Base-by-base conservation (phyloP, 176 grass and related monocot species). In the barley (Hordeum vulgare) region DNA sequence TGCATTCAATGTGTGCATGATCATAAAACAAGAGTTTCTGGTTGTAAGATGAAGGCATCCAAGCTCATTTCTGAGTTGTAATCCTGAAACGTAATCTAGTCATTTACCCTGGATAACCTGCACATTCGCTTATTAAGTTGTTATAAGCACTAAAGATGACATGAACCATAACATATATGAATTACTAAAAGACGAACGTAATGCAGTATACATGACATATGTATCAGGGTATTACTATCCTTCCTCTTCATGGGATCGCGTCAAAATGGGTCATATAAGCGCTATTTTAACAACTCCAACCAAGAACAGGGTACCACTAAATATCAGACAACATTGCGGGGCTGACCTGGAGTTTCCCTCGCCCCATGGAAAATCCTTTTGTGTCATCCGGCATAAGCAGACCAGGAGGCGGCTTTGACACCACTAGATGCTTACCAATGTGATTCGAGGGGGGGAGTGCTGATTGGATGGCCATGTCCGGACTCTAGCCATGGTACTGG, bases 361-460 rank as follows among this genome's bases (percentile, higher is more conserved):
- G 78, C 66, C 95, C 95, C 86, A 98, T 86, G 15, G 92, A 80
- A 79, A 98, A 98, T 45, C 95, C 92, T 85, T 53, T 95, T 18
- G 95, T 95, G 83, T 93, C 96, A 81, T 98, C 96, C 2, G 93
- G 90, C 96, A 98, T 98, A 57, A 89, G 93, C 27, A 93, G 96
- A 6, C 90, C 95, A n/a, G 92, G 95, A 27, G 95, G 90, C 2
- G 84, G 95, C 74, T 95, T 98, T 5, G 72, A 65, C 27, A 89
- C 77, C 18, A 20, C 74, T 26, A 66, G 67, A 58, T 93, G 92
- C 76, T 97, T 92, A 27, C 37, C 40, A 23, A 18, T 56, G 39
- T 92, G 86, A 28, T 80, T 89, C 0, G 86, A 80, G 21, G 81
- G 89, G 42, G 87, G 81, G n/a, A 73, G 78, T 86, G 45, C 87